Evolutionary conservation across 371 early-diverging fungal species (phyloP).

Genomic region (Rhizopus delemar): DNA sequence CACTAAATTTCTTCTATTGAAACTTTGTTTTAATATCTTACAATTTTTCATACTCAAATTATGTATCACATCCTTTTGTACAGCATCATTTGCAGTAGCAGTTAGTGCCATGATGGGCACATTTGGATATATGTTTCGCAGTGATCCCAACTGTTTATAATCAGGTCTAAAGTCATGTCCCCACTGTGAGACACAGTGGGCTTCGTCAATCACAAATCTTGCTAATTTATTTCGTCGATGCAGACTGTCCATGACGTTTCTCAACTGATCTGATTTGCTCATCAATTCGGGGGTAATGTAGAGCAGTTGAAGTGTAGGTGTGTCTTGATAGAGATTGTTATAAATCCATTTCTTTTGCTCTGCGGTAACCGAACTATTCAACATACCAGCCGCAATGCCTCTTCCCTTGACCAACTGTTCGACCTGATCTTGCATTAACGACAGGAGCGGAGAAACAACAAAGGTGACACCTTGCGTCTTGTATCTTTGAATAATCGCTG

Average conservation of each 20-base stretch:
- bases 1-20: slow-evolving; percentile 85
- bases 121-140: slow-evolving; percentile 67
- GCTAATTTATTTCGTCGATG: slow-evolving; percentile 66
- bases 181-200: slow-evolving; percentile 98
- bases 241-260: slow-evolving; percentile 57
- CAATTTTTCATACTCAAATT: slow-evolving; percentile 73
- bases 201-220: slow-evolving; percentile 98
- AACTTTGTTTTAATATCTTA: slow-evolving; percentile 78
- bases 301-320: slow-evolving; percentile 61
- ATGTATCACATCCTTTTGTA: slow-evolving; percentile 74
- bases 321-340: slow-evolving; percentile 44
- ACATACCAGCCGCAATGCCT: slow-evolving; percentile 77
- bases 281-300: slow-evolving; percentile 98
- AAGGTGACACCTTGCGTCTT: slow-evolving; percentile 80
- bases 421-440: slow-evolving; percentile 98
- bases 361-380: slow-evolving; percentile 67
- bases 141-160: slow-evolving; percentile 72
- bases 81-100: slow-evolving; percentile 95
- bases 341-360: slow-evolving; percentile 63
- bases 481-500: slow-evolving; percentile 71
- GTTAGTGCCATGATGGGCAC: slow-evolving; percentile 98
- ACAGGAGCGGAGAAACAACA: slow-evolving; percentile 96
- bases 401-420: slow-evolving; percentile 69
- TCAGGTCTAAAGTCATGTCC: slow-evolving; percentile 95
- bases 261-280: slow-evolving; percentile 68